Evolutionary conservation across 2,329 filamentous ascomycete genomes (phyloP).

Genomic region (Colletotrichum musicola): DNA sequence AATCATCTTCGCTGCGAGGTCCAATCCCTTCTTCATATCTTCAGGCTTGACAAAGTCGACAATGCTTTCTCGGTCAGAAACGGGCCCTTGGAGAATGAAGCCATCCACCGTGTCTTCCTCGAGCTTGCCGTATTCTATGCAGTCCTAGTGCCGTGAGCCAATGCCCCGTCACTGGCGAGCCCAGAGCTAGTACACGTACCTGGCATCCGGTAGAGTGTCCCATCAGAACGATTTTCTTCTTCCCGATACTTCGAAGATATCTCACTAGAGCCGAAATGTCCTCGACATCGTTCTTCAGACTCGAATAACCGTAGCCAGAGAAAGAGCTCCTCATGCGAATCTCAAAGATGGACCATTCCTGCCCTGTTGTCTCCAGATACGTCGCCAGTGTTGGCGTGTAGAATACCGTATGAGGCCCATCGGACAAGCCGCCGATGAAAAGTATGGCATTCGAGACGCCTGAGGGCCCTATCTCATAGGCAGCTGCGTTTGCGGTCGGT

Average conservation of each 20-base stretch:
- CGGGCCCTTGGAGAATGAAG: constrained; percentile 83
- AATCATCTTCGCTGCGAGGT: constrained; percentile 67
- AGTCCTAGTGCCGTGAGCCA: constrained; percentile 57
- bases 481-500: constrained; percentile 54
- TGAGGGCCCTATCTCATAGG: constrained; percentile 60
- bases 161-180: background rate
- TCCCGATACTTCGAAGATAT: constrained; percentile 65
- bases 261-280: constrained; percentile 66
- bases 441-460: constrained; percentile 70
- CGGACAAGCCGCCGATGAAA: constrained; percentile 78
- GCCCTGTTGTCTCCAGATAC: constrained; percentile 53
- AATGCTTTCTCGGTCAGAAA: constrained; percentile 80
- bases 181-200: constrained; percentile 47
- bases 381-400: constrained; percentile 65
- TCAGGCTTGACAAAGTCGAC: constrained; percentile 57
- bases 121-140: constrained; percentile 64
- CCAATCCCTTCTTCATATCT: constrained; percentile 58
- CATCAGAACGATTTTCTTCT: constrained; percentile 65
- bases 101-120: constrained; percentile 73
- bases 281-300: constrained; percentile 64
- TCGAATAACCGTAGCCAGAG: constrained; percentile 63
- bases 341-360: constrained; percentile 68
- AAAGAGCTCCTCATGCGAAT: constrained; percentile 68
- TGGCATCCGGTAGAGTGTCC: constrained; percentile 72
- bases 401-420: constrained; percentile 75